phyloP scores from a whole-genome alignment of 306 rosid species.

The Vigna angularis region DNA sequence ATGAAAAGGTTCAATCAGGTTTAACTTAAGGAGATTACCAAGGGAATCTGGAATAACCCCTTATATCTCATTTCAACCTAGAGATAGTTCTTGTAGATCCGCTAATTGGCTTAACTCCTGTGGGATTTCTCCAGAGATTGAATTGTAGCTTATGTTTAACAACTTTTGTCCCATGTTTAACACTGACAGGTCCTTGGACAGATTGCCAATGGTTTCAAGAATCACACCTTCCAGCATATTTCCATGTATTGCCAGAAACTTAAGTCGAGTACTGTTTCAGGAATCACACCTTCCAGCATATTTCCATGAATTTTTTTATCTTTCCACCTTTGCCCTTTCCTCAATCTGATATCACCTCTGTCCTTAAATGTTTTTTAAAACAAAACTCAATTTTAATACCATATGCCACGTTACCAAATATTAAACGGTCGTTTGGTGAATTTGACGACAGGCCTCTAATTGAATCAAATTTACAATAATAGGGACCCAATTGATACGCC shows the following conservation, averaged over 20 bases:
- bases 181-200: slow-evolving; percentile 57
- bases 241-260: slow-evolving; percentile 59
- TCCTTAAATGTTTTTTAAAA: no score
- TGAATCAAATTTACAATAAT: no score
- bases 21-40: slow-evolving; percentile 62
- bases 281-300: no score
- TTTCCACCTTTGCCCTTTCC: no score
- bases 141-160: slow-evolving; percentile 68
- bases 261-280: slow-evolving; percentile 61
- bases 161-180: slow-evolving; percentile 72
- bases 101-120: slow-evolving; percentile 57
- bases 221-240: slow-evolving; percentile 67
- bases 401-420: no score
- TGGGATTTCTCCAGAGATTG: slow-evolving; percentile 68
- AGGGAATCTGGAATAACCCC: slow-evolving; percentile 67
- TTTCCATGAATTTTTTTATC: no score
- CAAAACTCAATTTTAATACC: no score
- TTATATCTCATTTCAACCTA: slow-evolving; percentile 58
- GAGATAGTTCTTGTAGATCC: slow-evolving; percentile 54
- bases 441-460: no score
- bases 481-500: no score
- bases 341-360: no score
- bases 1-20: slow-evolving; percentile 41
- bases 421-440: no score
- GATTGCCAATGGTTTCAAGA: slow-evolving; percentile 73